Base-by-base conservation (phyloP, 2,329 filamentous ascomycete species). In the Escovopsis sp. region DNA sequence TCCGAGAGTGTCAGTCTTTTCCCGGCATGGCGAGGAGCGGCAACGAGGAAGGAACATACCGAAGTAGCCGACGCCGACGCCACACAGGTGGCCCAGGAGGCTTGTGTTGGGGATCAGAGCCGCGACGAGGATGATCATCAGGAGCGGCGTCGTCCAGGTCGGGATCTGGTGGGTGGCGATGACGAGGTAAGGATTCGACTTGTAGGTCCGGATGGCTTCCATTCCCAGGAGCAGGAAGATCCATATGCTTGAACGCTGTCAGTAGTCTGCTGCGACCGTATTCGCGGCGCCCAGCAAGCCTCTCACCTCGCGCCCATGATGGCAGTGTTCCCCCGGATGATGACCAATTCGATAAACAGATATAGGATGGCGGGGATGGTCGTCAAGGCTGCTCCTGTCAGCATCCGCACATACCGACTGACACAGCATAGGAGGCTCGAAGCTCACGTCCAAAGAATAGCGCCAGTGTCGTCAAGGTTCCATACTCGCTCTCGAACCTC, bases 371-470 rank as follows among this genome's bases (percentile, higher is more conserved):
- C 89, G 6, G 91, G 91, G 44, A 96, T 72, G 5, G 83, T 86
- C 1, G 82, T 84, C 43, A 89, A 66, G 20, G 81, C 81, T 86
- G 53, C n/a, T 38, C 30, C 44, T 46, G 51, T 42, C 50, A 45
- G 16, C 6, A 20, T 20, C 20, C 20, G 20, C 20, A 20, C 31
- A 29, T 14, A 38, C 5, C 5, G 30, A 20, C 5, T 10, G 13
- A 12, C 7, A n/a, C 7, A n/a, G n/a, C 5, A 12, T 13, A 10
- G 15, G 15, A 46, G 35, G 16, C 7, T 30, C 34, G 16, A 9
- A n/a, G 73, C 87, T 68, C 70, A 94, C 87, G 88, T 43, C 91
- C 91, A 54, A 91, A 76, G 60, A 96, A 95, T 40, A 96, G 69
- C 31, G 84, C 76, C 48, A 94, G 59, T n/a, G 86, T 82, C 24